Base-by-base conservation (phyloP, 192 early-diverging fungal genomes). In the Phlyctochytrium bullatum region DNA sequence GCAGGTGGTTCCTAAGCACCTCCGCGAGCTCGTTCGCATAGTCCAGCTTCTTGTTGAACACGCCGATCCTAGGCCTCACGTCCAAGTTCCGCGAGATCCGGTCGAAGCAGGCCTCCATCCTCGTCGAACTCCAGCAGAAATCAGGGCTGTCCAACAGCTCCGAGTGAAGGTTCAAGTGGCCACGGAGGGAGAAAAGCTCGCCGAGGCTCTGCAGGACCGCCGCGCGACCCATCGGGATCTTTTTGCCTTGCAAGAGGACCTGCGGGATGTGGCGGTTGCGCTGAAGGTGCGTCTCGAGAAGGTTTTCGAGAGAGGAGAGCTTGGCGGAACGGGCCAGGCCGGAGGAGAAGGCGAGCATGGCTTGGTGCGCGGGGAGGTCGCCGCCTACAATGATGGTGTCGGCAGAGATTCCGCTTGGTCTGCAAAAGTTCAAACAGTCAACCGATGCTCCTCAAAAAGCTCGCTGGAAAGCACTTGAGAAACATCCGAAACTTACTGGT, bases 1-100 rank as follows among this genome's bases (percentile, higher is more conserved):
- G 76, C 59, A 86, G 62, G 52, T 86, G 80, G 29, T 79, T 84
- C 52, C 76, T 36, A 20, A 88, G 59, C 10, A 86, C 75, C 34
- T 81, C 76, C 1, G 82, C 77, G 10, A 88, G 62, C 65, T 88
- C 86, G 71, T 86, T 86, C 28, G 86, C 86, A 63, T 88, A 88
- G 59, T 88, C 86, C n/a, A 88, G 74, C 68, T 88, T 88, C 66
- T 84, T 82, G 73, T 88, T 88, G 53, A 83, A 82, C 27, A 86
- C 65, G 32, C 68, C 70, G 35, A 86, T 88, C 24, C 86, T 69
- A 0, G 82, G 67, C n/a, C 73, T 64, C 12, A 88, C 76, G 66
- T 88, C 86, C 23, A 88, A 71, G 57, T 84, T 84, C 14, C 77
- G 64, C 14, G 72, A 75, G 12, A 84, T 75, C 4, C 62, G 34